Conservation (phyloP, 192 early-diverging fungal species). For the Coemansia sp. region DNA sequence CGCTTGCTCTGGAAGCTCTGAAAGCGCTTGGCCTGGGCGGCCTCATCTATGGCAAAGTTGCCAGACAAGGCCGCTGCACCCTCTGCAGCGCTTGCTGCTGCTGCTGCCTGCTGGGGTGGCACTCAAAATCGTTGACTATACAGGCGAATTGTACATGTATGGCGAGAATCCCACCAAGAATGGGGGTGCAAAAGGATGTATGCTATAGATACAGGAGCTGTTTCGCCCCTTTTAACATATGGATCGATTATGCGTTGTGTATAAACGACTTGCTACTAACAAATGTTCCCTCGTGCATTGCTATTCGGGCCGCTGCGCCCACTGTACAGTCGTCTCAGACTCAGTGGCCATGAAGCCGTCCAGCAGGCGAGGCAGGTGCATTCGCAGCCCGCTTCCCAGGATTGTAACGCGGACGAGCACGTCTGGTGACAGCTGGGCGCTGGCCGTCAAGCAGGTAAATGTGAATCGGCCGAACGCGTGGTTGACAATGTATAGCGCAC, state of each 20-base stretch:
- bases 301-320: constrained; percentile 18
- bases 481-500: constrained; percentile 78
- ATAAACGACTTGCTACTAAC: no score
- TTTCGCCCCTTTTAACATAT: no score
- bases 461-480: constrained; percentile 92
- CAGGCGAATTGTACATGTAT: no score
- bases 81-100: neutral
- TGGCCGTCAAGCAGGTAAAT: constrained; percentile 58
- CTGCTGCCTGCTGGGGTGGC: neutral
- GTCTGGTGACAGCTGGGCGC: constrained; percentile 23
- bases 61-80: neutral
- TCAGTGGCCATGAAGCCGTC: constrained; percentile 27
- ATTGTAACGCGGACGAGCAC: constrained; percentile 61
- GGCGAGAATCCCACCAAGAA: no score
- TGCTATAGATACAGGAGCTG: no score
- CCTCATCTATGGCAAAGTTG: neutral
- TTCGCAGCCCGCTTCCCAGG: constrained; percentile 65
- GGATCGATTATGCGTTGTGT: no score
- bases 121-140: no score
- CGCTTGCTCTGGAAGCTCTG: constrained; percentile 9
- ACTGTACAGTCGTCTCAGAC: constrained; percentile 12
- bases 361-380: constrained; percentile 47
- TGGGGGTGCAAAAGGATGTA: no score
- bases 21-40: constrained; percentile 3
- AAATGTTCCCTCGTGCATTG: neutral